Evolutionary conservation across 2,329 filamentous ascomycete species (phyloP).

Genomic region (Ophidiomyces ophidiicola): DNA sequence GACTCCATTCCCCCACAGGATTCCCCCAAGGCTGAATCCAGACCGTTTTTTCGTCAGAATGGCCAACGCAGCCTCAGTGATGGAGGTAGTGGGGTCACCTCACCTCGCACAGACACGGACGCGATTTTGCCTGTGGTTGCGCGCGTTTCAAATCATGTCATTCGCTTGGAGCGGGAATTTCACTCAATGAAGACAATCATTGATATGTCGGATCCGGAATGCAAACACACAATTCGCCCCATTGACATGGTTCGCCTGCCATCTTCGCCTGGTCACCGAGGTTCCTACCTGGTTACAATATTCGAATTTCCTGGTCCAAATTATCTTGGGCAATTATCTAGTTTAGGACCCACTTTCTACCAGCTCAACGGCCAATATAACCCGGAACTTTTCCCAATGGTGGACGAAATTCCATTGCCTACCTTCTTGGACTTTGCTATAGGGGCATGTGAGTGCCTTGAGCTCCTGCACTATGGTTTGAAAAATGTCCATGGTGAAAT

Average conservation of each 20-base stretch:
- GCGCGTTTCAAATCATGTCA: slow-evolving; percentile 65
- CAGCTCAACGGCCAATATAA: slow-evolving; percentile 40
- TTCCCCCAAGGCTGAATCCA: slow-evolving; percentile 33
- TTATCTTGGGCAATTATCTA: slow-evolving; percentile 55
- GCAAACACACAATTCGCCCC: slow-evolving; percentile 65
- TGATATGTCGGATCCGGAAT: slow-evolving; percentile 57
- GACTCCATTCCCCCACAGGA: slow-evolving; percentile 33
- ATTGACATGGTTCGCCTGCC: slow-evolving; percentile 66
- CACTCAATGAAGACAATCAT: slow-evolving; percentile 67
- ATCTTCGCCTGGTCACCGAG: slow-evolving; percentile 55
- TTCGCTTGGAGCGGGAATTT: slow-evolving; percentile 77
- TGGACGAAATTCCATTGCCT: slow-evolving; percentile 54
- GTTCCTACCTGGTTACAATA: slow-evolving; percentile 63
- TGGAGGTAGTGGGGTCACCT: slow-evolving; percentile 34
- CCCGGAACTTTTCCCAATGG: slow-evolving; percentile 37
- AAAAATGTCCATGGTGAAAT: slow-evolving; percentile 85
- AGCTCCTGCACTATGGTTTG: slow-evolving; percentile 80
- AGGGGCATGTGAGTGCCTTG: slow-evolving; percentile 71
- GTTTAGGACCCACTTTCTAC: slow-evolving; percentile 68
- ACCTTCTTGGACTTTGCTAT: slow-evolving; percentile 84
- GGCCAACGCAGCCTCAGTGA: slow-evolving; percentile 42
- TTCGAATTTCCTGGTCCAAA: slow-evolving; percentile 69
- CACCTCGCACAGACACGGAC: slow-evolving; percentile 31
- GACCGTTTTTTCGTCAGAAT: slow-evolving; percentile 34
- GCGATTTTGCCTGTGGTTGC: slow-evolving; percentile 57